Base-by-base conservation (phyloP, 495 filamentous ascomycete species). In the Viridothelium virens region DNA sequence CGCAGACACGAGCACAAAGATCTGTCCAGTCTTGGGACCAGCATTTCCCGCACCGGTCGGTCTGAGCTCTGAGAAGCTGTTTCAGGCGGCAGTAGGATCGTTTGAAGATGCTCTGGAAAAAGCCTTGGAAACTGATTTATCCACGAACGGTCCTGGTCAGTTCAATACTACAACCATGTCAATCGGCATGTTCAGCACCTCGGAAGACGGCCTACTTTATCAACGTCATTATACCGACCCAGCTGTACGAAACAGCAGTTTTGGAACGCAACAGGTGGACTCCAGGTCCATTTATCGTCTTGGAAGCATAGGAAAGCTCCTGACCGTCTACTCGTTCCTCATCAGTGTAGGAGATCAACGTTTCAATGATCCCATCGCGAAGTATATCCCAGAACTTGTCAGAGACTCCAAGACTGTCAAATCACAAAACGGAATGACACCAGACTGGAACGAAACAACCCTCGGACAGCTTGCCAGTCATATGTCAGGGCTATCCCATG, bases 301-400 rank as follows among this genome's bases (percentile, higher is more conserved):
- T 50, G 80, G 79, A 12, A 83, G 82, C 61, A 74, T 83, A 11
- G 80, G 78, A 11, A 83, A 84, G 69, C 69, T 83, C 0, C 76
- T 81, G 37, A 79, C 79, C 0, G 76, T 81, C 1, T 75, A 82
- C 56, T 68, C 77, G 0, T 78, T 80, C 16, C 72, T 87, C 38
- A 65, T 79, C 16, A 67, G 74, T 69, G 81, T 75, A 63, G 79
- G 71, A 39, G 79, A 74, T 56, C 72, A 18, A 36, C 72, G 71
- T 63, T 81, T 71, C 76, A 81, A 76, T 56, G 77, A 72, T 63
- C 69, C 74, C 25, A 70, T 80, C 34, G 87, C 76, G 62, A 77
- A 83, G 38, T 84, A 81, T 66, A 72, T 86, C 0, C 84, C 86
- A 0, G 83, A 87, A 69, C 74, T 86, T 64, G 41, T 14, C 14